Base-by-base conservation (phyloP, 2,329 filamentous ascomycete genomes). In the Thermothelomyces thermophilus region DNA sequence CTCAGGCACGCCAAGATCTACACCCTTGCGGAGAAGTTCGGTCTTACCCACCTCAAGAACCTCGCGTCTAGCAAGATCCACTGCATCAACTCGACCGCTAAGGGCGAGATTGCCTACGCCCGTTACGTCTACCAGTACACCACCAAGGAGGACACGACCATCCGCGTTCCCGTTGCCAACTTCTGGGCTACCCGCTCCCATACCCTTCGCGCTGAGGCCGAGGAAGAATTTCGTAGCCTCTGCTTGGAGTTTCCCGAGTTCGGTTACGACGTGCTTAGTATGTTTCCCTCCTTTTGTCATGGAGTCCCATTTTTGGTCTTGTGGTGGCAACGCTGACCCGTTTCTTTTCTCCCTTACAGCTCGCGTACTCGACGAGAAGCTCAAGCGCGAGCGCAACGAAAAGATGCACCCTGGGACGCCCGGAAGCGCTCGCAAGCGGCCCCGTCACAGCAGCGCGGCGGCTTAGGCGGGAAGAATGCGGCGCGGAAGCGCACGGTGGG, bases 201-300 rank as follows among this genome's bases (percentile, higher is more conserved):
- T 70, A 83, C 87, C 11, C 73, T 95, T 56, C 84, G 90, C 16
- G 78, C 90, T 68, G 88, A 95, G 68, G 88, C 90, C 33, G 88
- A 94, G 68, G 77, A 80, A 6, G 87, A 94, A 69, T 95, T 95
- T 78, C 82, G 84, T 66, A 68, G 77, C 40, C 80, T 95, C 68
- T 95, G 90, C 70, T 71, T 95, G 65, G 87, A 95, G 70, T 90
- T 84, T 65, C 90, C 90, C 16, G 86, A 94, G 64, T 96, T 96
- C 65, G 86, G 86, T 63, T 96, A 90, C 72, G 90, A 96, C 67
- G 87, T 97, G 49, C 79, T 96, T 53, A 90, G 82, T 88, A 73
- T 58, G 76, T 72, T 20, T 7, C 19, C 13, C 13, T 20, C 14
- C 22, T 11, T n/a, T n/a, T n/a, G n/a, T 2, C 33, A 16, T 35